Evolutionary conservation across 108 stramenopile genomes (phyloP), one percentile per base, ranked within the genome.

Genomic region (Cyclostephanos tholiformis): DNA sequence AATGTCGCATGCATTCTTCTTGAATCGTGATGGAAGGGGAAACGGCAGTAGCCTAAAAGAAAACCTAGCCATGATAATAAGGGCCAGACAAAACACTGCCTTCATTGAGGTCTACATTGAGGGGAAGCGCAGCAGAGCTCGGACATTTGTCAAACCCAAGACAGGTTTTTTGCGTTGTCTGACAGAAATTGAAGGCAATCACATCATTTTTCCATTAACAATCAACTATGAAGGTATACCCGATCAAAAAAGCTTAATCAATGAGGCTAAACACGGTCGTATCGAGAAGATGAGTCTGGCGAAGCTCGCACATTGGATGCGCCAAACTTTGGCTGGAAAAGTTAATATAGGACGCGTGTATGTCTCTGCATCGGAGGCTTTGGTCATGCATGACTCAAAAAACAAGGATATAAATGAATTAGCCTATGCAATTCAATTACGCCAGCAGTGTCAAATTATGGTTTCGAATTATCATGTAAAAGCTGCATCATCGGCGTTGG

Each of bases 181-280:
- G 13, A 56, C 79, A 23, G 61, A 72, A 48, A 84, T 72, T 23
- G 84, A 71, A 56, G 67, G 72, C 11, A 67, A 78, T 8, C 79
- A 84, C 77, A 63, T 89, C 32, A 69, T 95, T 27, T 76, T 92
- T 64, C 95, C 95, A 14, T 74, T 96, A 43, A 81, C 89, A 71
- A 92, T 96, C 63, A 92, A 85, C 80, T 96, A 96, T 53, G 95
- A 96, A 69, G 67, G 57, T 35, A 85, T 93, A 58, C 88, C 95
- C 32, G 95, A 96, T 60, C 85, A 94, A 72, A 35, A 70, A 36
- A 77, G 74, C 39, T 67, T 96, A 59, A 64, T 82, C 14, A 32
- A 82, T 3, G 86, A 95, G 71, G 85, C 85, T 6, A 67, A 65
- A 43, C 65, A 79, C 41, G 68, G 64, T 19, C 25, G 53, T 19